Percentiles rank a stretch among this genome's conserved stretches.
These are phyloP conservation scores for Triadica sebifera DNA, from an alignment of 345 rosid species.

Conservation along the genomic window DNA sequence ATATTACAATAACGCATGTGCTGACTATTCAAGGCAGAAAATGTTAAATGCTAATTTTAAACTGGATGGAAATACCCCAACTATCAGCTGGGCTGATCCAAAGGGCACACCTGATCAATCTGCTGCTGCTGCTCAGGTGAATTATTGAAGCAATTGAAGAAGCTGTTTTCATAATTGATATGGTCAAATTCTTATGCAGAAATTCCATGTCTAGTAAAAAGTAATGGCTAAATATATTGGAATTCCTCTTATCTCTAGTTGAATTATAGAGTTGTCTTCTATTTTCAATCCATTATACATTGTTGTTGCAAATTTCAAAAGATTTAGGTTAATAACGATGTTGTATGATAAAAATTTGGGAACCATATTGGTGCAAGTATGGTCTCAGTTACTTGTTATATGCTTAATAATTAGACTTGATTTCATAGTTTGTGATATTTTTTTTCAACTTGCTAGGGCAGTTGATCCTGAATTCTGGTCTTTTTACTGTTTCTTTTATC, in stretches of 20 bases:
- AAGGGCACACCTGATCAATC: conserved; percentile 90
- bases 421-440: not conserved
- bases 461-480: not conserved
- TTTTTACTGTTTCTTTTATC: not conserved
- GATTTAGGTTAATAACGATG: not conserved
- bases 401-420: not conserved
- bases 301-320: not conserved
- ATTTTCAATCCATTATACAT: not conserved
- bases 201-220: too few relatives aligned
- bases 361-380: not conserved
- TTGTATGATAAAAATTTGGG: not conserved
- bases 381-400: not conserved
- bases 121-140: conserved; percentile 80
- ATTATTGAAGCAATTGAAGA: conserved; percentile 2
- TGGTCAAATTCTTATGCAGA: not conserved
- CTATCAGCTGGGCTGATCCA: conserved; percentile 99
- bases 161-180: not conserved
- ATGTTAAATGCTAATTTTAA: conserved; percentile 78
- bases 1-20: conserved; percentile 97
- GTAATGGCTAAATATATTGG: too few relatives aligned
- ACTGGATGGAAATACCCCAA: conserved; percentile 89
- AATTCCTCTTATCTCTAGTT: too few relatives aligned
- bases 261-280: not conserved
- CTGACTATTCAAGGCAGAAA: conserved; percentile 95
- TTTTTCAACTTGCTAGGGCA: not conserved